These are phyloP conservation scores for Fistulinella cinereoalba DNA, from an alignment of 1,284 basidiomycete species.

Conservation along the genomic window DNA sequence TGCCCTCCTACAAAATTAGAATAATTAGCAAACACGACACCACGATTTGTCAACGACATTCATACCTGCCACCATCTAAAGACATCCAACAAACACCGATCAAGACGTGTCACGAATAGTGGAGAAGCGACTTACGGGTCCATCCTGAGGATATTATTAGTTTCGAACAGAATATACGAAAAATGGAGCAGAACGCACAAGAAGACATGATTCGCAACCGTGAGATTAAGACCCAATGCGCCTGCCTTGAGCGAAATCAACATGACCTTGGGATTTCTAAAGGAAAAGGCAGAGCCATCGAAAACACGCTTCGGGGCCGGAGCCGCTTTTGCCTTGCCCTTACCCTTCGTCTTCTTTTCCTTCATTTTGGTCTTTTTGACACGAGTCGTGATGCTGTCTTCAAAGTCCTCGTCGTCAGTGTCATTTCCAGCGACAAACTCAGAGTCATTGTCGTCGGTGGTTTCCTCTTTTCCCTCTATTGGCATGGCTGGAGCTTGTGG, in stretches of 20 bases:
- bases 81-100: conserved; percentile 3
- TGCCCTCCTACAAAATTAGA: conserved; percentile 58
- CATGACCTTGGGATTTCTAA: conserved; percentile 71
- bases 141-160: conserved; percentile 49
- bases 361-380: conserved; percentile 34
- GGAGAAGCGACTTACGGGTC: conserved; percentile 64
- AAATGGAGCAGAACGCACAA: conserved; percentile 50
- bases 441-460: conserved; percentile 8
- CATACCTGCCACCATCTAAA: conserved; percentile 68
- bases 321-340: conserved; percentile 33
- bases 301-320: conserved; percentile 11
- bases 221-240: conserved; percentile 84
- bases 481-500: background rate
- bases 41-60: conserved; percentile 11
- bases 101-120: conserved; percentile 9
- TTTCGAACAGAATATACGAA: background rate
- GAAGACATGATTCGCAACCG: conserved; percentile 87
- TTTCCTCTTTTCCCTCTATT: conserved; percentile 28
- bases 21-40: conserved; percentile 10
- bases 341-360: conserved; percentile 39
- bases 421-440: conserved; percentile 33
- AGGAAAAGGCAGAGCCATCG: conserved; percentile 20
- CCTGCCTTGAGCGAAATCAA: conserved; percentile 84
- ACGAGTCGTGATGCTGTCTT: conserved; percentile 34
- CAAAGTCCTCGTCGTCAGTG: conserved; percentile 39